A percentile compares a stretch with the other conserved stretches of the same genome.
Conservation (phyloP, 768 basidiomycete species). For the Chlorophyllum brunneum region DNA sequence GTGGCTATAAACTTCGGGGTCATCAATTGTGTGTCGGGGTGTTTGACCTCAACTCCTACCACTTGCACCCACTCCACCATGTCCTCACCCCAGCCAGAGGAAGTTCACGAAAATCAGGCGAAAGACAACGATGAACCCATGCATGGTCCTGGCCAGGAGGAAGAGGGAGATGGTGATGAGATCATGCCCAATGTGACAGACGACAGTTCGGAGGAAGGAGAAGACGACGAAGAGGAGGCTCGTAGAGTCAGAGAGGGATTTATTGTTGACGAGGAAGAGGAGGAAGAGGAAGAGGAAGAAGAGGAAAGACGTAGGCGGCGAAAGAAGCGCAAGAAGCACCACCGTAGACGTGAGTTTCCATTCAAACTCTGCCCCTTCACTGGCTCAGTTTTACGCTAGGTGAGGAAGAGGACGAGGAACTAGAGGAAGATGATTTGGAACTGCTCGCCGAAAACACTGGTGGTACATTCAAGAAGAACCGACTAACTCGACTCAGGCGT, state of each 20-base stretch:
- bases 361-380: conserved; percentile 7
- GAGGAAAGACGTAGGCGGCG: conserved; percentile 55
- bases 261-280: conserved; percentile 89
- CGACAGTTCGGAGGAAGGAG: conserved; percentile 87
- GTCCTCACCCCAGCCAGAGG: conserved; percentile 47
- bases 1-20: conserved; percentile 14
- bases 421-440: conserved; percentile 95
- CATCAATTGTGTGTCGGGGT: conserved; percentile 5
- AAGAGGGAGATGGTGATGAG: conserved; percentile 56
- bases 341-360: conserved; percentile 44
- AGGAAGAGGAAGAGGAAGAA: conserved; percentile 74
- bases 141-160: conserved; percentile 49
- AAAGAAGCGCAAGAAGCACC: conserved; percentile 65
- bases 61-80: conserved; percentile 32
- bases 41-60: conserved; percentile 14
- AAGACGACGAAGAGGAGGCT: conserved; percentile 89
- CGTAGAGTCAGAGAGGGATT: conserved; percentile 81
- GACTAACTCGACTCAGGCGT: conserved; percentile 68
- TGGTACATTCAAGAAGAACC: conserved; percentile 61
- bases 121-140: conserved; percentile 57
- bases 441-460: conserved; percentile 89
- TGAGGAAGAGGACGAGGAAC: conserved; percentile 56
- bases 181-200: conserved; percentile 55
- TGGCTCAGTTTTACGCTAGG: conserved; percentile 15
- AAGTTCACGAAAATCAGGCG: conserved; percentile 26